Percentiles rank a stretch among this genome's conserved stretches.
Evolutionary conservation across 2,329 filamentous ascomycete genomes (phyloP).

Genomic region (Exophiala viscosa): DNA sequence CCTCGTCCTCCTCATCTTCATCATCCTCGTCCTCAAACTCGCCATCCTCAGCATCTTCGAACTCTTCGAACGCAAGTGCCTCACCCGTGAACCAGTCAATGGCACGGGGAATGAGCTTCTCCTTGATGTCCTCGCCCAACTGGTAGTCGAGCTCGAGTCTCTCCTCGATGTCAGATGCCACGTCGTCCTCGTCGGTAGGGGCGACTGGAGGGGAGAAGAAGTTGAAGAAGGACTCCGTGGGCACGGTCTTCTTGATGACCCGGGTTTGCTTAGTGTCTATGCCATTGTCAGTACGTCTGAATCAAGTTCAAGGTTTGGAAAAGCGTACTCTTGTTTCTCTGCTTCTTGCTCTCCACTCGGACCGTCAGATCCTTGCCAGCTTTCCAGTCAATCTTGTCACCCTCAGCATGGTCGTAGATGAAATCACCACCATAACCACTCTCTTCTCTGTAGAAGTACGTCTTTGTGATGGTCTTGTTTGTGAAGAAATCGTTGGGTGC

Average conservation of each 20-base stretch:
- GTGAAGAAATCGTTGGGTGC: conserved; percentile 92
- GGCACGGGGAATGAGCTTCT: conserved; percentile 96
- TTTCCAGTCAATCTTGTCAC: conserved; percentile 98
- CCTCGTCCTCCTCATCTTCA: conserved; percentile 87
- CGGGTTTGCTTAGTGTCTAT: conserved; percentile 98
- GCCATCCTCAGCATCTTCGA: conserved; percentile 79
- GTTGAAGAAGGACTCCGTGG: conserved; percentile 98
- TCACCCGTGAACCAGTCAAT: conserved; percentile 99
- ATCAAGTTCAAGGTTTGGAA: background rate
- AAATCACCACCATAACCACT: conserved; percentile 98
- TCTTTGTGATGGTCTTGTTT: conserved; percentile 97
- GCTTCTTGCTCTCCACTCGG: conserved; percentile 97
- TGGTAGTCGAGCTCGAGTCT: conserved; percentile 98
- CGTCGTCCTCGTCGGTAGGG: conserved; percentile 67
- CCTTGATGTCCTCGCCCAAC: conserved; percentile 98
- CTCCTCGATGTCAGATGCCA: conserved; percentile 89
- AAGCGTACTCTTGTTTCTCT: conserved; percentile 93
- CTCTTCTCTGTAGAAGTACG: conserved; percentile 98
- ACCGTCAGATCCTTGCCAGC: conserved; percentile 88
- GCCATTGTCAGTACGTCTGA: conserved; percentile 21
- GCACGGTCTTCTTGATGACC: conserved; percentile 98
- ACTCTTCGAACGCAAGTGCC: conserved; percentile 91
- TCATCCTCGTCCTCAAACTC: conserved; percentile 86
- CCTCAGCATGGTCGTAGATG: conserved; percentile 98
- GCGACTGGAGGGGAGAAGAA: conserved; percentile 96